Base-by-base conservation (phyloP, 2,329 filamentous ascomycete genomes). In the Cadophora malorum region DNA sequence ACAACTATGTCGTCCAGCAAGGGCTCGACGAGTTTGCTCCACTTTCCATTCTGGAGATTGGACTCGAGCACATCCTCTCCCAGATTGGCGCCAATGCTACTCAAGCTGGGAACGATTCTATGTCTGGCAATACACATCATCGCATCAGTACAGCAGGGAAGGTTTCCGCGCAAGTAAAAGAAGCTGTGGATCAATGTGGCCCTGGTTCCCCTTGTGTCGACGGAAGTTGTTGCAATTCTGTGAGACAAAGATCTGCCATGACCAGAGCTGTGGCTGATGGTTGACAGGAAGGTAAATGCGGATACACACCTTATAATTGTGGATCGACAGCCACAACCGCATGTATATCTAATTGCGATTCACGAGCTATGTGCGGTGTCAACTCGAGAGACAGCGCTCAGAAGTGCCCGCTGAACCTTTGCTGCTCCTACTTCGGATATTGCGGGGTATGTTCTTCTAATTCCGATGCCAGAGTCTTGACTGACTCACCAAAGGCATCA, bases 321-420 rank as follows among this genome's bases (percentile, higher is more conserved):
- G 33, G 67, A 12, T 60, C 21, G 5, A 68, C 67, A 14, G 55
- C 56, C n/a, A 28, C 70, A 4, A 70, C 71, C 12, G 47, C 35
- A 5, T 74, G 72, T 31, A 70, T 70, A 12, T 71, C 67, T 3
- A 73, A 74, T 25, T 75, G 74, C 49, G 70, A 77, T 50, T 75
- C 78, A 3, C 74, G 69, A 9, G 76, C 78, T 28, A 75, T 77
- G 71, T 80, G 78, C 64, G 78, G 78, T 67, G 28, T 73, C 49
- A 64, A 73, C 63, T 61, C 74, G 60, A 67, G 77, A 31, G 65
- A 74, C 50, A 72, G 73, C 14, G 47, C 72, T 0, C 72, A 76
- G 38, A 72, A 74, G 35, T 72, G 71, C 45, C 73, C 70, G 0
- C 74, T 77, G 19, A 68, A 71, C 31, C 31, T 72, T 2, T 74